phyloP scores from a whole-genome alignment of 2,329 filamentous ascomycete genomes.

The Volutella citrinella region DNA sequence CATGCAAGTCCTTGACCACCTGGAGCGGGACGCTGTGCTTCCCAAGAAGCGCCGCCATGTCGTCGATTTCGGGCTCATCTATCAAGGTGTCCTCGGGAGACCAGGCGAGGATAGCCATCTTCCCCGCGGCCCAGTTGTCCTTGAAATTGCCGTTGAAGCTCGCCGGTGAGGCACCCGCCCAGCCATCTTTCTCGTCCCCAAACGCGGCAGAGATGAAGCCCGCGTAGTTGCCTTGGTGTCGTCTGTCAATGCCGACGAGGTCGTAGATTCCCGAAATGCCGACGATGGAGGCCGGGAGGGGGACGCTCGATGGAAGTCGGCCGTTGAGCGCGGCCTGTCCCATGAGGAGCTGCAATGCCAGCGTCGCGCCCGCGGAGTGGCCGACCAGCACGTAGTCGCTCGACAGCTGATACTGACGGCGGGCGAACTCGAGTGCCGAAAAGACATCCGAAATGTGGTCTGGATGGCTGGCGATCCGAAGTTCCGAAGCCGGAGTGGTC shows the following conservation, averaged over 20 bases:
- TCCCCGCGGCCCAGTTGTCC: constrained; percentile 33
- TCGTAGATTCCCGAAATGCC: constrained; percentile 67
- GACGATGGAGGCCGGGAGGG: constrained; percentile 51
- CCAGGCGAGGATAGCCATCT: constrained; percentile 40
- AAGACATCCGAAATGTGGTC: constrained; percentile 57
- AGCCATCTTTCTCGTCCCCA: constrained; percentile 46
- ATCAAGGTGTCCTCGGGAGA: constrained; percentile 48
- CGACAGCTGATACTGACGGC: constrained; percentile 42
- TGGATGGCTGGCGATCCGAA: constrained; percentile 52
- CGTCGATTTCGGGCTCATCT: constrained; percentile 56
- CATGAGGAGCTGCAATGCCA: constrained; percentile 61
- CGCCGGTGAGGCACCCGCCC: constrained; percentile 56
- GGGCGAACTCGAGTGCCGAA: constrained; percentile 47
- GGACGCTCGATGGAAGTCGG: constrained; percentile 22
- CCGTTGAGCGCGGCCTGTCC: constrained; percentile 29
- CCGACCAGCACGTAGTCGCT: constrained; percentile 55
- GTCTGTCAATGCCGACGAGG: constrained; percentile 50
- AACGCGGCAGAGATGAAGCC: constrained; percentile 61
- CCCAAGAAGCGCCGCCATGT: constrained; percentile 48
- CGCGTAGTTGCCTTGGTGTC: constrained; percentile 48
- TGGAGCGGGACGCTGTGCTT: constrained; percentile 33
- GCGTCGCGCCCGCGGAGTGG: constrained; percentile 61
- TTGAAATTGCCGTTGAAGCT: constrained; percentile 40
- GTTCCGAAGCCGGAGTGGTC: constrained; percentile 22
- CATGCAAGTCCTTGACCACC: constrained; percentile 44